These are phyloP conservation scores for Coemansia sp. DNA, from an alignment of 192 early-diverging fungal genomes.

Conservation along the genomic window DNA sequence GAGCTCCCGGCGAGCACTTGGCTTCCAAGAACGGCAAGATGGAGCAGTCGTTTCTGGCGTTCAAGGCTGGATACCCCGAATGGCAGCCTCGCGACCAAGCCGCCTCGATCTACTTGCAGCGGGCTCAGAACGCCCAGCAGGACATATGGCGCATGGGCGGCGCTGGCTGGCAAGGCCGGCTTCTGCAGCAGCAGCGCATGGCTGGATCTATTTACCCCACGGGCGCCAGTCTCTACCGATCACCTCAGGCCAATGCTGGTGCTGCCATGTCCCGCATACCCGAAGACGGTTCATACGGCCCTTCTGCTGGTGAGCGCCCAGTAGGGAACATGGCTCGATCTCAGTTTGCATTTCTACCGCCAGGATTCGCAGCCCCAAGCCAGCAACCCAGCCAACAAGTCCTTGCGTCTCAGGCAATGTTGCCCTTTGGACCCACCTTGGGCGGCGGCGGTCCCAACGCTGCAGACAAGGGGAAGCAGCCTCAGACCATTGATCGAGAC, in stretches of 20 bases:
- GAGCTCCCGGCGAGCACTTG: slow-evolving; percentile 58
- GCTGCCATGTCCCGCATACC: slow-evolving; percentile 17
- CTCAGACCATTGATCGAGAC: background rate
- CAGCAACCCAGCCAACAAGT: slow-evolving; percentile 15
- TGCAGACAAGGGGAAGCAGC: slow-evolving; percentile 13
- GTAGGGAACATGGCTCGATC: slow-evolving; percentile 19
- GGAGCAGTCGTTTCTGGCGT: slow-evolving; percentile 96
- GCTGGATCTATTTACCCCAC: slow-evolving; percentile 49
- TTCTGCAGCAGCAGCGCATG: slow-evolving; percentile 50
- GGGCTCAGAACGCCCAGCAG: slow-evolving; percentile 52
- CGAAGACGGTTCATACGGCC: background rate
- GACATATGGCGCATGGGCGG: slow-evolving; percentile 46
- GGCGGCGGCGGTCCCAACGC: slow-evolving; percentile 4
- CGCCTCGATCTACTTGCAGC: slow-evolving; percentile 76
- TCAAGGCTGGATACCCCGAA: slow-evolving; percentile 90
- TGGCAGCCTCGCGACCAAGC: slow-evolving; percentile 85
- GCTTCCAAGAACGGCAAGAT: slow-evolving; percentile 91
- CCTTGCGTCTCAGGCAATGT: slow-evolving; percentile 38
- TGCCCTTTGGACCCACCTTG: slow-evolving; percentile 47
- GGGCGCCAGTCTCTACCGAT: slow-evolving; percentile 41
- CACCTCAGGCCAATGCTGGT: background rate
- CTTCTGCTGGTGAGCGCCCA: background rate
- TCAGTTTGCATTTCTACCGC: slow-evolving; percentile 45
- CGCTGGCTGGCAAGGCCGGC: slow-evolving; percentile 47
- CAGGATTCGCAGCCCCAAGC: slow-evolving; percentile 18